Conservation (phyloP, 106 monocot species). For the Dendrobium officinale region DNA sequence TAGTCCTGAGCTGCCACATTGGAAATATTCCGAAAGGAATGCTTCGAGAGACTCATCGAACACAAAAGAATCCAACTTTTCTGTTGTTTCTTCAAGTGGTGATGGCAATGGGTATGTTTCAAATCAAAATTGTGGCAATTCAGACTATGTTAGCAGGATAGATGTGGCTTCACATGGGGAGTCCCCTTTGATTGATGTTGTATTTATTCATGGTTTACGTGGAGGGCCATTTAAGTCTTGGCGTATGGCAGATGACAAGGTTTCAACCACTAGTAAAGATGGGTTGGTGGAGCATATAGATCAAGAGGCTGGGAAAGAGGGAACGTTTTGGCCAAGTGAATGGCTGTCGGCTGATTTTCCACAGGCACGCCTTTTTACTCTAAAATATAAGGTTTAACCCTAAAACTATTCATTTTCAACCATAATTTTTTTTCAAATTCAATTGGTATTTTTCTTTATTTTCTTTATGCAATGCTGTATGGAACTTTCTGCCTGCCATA, state of each 20-base stretch:
- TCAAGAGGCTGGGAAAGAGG: conserved; percentile 90
- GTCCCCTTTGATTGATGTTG: conserved; percentile 60
- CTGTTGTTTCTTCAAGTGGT: conserved; percentile 12
- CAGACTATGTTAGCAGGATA: conserved; percentile 14
- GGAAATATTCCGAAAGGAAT: conserved; percentile 31
- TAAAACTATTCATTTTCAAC: not conserved
- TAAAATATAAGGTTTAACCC: conserved; percentile 83
- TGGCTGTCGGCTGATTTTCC: conserved; percentile 94
- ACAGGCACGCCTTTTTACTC: conserved; percentile 62
- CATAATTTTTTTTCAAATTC: not conserved
- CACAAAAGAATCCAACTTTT: not conserved
- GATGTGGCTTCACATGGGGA: conserved; percentile 6
- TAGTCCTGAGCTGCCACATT: conserved; percentile 69
- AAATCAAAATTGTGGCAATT: conserved; percentile 11
- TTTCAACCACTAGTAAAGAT: conserved; percentile 81
- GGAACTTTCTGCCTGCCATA: not conserved
- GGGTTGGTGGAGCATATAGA: conserved; percentile 92
- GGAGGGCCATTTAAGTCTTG: conserved; percentile 99
- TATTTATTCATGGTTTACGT: conserved; percentile 94
- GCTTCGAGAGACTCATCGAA: conserved; percentile 16
- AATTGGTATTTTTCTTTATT: not conserved
- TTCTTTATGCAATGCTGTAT: not conserved
- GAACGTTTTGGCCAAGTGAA: conserved; percentile 96
- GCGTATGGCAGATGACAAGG: conserved; percentile 93
- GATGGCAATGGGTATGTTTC: conserved; percentile 1